phyloP scores from a whole-genome alignment of 73 alveolate genomes.

The Stentor coeruleus region DNA sequence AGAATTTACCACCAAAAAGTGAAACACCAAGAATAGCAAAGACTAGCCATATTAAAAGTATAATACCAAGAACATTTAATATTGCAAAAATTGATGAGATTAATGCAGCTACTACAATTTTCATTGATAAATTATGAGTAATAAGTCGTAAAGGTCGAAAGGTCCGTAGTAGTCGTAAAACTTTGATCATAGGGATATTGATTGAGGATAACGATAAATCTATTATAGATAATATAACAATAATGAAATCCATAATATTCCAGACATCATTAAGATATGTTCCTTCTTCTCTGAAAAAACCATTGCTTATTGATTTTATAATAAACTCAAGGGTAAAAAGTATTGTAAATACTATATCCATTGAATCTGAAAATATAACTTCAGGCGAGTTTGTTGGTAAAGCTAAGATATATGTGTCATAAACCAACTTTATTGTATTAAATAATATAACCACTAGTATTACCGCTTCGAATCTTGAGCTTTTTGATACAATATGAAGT shows the following conservation, averaged over 20 bases:
- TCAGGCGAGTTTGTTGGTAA: conserved; percentile 23
- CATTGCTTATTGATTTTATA: conserved; percentile 40
- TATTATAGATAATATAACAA: conserved; percentile 76
- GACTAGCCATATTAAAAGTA: conserved; percentile 85
- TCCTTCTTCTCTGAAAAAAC: conserved; percentile 29
- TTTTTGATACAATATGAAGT: neutral
- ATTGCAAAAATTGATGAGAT: conserved; percentile 81
- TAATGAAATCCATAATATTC: conserved; percentile 66
- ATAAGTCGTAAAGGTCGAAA: conserved; percentile 88
- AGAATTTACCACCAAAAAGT: conserved; percentile 75
- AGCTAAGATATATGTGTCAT: conserved; percentile 44
- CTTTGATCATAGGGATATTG: conserved; percentile 68
- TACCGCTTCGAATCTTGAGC: neutral
- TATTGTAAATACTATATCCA: conserved; percentile 74
- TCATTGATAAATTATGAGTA: conserved; percentile 84
- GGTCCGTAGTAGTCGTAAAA: conserved; percentile 82
- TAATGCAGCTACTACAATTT: conserved; percentile 74
- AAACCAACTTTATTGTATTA: conserved; percentile 28
- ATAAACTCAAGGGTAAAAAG: conserved; percentile 78
- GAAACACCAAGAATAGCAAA: conserved; percentile 84
- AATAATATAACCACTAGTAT: conserved; percentile 10
- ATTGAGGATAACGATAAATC: conserved; percentile 66
- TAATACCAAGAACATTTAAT: conserved; percentile 72
- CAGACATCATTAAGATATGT: conserved; percentile 38
- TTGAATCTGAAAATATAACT: conserved; percentile 22